Evolutionary conservation across 169 alveolate species (phyloP), one percentile per base, ranked within the genome.

Genomic region (Theileria sp.): DNA sequence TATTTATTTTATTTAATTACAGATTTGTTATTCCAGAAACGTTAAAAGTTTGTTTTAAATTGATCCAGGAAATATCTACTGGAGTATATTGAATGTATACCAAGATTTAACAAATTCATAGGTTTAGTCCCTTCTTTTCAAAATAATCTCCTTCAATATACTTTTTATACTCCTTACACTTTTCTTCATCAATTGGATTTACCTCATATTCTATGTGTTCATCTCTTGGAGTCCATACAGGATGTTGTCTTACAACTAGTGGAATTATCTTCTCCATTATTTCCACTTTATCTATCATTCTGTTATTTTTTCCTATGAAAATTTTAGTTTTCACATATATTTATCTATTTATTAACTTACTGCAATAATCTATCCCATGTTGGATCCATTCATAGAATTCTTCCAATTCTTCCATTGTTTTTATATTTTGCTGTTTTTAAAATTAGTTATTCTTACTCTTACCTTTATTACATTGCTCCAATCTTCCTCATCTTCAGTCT

Each of bases 141-240:
- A 44, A 44, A 44, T 44, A 44, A 8, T 44, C 54, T 8, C 17
- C 54, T 28, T 61, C 69, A 13, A 28, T 44, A 61, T 61, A 61
- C 19, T 28, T 7, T 61, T 61, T 32, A 32, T 69, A 26, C 30
- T 19, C 23, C 51, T 44, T 50, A 44, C 34, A 51, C 60, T 69
- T 30, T 28, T 50, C 61, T 25, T 69, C 51, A 36, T 36, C 80
- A 6, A 54, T 58, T 74, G 79, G 79, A 19, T 23, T 72, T 15
- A 15, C 78, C 49, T 83, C 89, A 64, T 77, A 66, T 38, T 83
- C 89, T 68, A 83, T 36, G 77, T 83, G 83, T 50, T 76, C 81
- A 26, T 83, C 86, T 51, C 30, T 60, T 17, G 86, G 86, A 26
- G 83, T 83, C 89, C 89, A 83, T 49, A 83, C 79, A 0, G 89